These are phyloP conservation scores for Discostella stelligeroides DNA, from an alignment of 108 stramenopile species.

Conservation along the genomic window DNA sequence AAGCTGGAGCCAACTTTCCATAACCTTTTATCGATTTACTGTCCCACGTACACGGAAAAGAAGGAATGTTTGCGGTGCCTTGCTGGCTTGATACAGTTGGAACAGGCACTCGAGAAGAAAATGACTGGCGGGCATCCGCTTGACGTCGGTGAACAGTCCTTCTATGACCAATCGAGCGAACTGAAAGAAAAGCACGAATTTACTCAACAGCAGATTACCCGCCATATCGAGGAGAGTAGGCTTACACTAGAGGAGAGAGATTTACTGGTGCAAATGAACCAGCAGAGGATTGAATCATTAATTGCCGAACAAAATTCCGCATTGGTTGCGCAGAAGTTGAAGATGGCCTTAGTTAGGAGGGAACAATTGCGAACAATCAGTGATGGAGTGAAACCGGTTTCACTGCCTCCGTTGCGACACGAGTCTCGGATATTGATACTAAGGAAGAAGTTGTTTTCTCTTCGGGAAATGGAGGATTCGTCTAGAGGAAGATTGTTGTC, in stretches of 20 bases:
- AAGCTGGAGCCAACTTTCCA: slow-evolving; percentile 62
- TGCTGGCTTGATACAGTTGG: slow-evolving; percentile 32
- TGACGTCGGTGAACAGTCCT: slow-evolving; percentile 73
- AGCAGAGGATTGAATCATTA: slow-evolving; percentile 56
- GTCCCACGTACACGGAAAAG: slow-evolving; percentile 88
- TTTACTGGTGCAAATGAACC: slow-evolving; percentile 66
- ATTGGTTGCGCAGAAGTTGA: slow-evolving; percentile 56
- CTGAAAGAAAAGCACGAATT: slow-evolving; percentile 67
- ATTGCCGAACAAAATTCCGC: slow-evolving; percentile 62
- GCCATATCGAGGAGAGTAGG: slow-evolving; percentile 74
- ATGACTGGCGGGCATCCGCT: slow-evolving; percentile 79
- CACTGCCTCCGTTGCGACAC: slow-evolving; percentile 61
- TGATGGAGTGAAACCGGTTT: slow-evolving; percentile 18
- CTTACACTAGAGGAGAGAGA: slow-evolving; percentile 64
- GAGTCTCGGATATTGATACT: slow-evolving; percentile 65
- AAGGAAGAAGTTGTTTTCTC: slow-evolving; percentile 60
- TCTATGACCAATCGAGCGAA: slow-evolving; percentile 78
- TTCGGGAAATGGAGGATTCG: slow-evolving; percentile 64
- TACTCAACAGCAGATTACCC: slow-evolving; percentile 61
- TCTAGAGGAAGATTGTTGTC: slow-evolving; percentile 73
- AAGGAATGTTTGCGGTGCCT: slow-evolving; percentile 68
- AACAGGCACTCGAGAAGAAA: slow-evolving; percentile 72
- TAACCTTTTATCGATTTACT: slow-evolving; percentile 61
- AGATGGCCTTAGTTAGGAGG: slow-evolving; percentile 69
- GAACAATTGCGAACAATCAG: slow-evolving; percentile 46